Percentiles rank a stretch among this genome's conserved stretches.
Evolutionary conservation across 257 asterid species (phyloP).

Genomic region (Nicotiana undulata): DNA sequence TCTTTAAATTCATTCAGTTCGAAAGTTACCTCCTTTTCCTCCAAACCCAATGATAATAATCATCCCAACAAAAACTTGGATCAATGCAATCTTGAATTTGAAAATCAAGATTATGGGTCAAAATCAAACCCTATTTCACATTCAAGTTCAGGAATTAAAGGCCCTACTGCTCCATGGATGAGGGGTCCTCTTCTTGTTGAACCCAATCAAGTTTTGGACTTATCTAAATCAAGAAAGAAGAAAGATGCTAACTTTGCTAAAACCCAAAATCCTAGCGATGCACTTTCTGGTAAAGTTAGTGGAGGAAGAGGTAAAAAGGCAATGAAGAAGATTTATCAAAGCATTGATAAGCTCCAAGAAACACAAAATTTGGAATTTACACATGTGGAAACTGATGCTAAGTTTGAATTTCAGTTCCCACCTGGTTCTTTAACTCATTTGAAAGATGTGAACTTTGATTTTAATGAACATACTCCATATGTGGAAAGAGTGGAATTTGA

Average conservation of each 20-base stretch:
- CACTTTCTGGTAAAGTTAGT: constrained; percentile 58
- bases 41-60: constrained; percentile 11
- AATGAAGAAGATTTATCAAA: constrained; percentile 64
- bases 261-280: constrained; percentile 30
- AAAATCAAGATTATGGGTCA: constrained; percentile 15
- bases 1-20: constrained; percentile 13
- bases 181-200: constrained; percentile 58
- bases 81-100: constrained; percentile 14
- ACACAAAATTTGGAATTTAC: constrained; percentile 23
- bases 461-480: constrained; percentile 9
- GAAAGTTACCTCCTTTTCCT: constrained; percentile 9
- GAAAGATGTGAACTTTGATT: constrained; percentile 25
- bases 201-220: constrained; percentile 46
- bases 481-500: constrained; percentile 23
- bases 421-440: constrained; percentile 41
- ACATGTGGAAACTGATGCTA: constrained; percentile 12
- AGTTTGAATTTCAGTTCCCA: constrained; percentile 39
- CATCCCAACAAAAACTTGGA: constrained; percentile 10
- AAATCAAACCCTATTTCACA: constrained; percentile 21
- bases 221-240: constrained; percentile 29
- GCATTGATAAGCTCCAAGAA: constrained; percentile 54
- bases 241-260: constrained; percentile 22
- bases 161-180: constrained; percentile 98
- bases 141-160: constrained; percentile 39
- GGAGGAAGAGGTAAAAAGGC: constrained; percentile 74